Conservation (phyloP, 176 grass and related monocot species). For the Juncus inflexus region DNA sequence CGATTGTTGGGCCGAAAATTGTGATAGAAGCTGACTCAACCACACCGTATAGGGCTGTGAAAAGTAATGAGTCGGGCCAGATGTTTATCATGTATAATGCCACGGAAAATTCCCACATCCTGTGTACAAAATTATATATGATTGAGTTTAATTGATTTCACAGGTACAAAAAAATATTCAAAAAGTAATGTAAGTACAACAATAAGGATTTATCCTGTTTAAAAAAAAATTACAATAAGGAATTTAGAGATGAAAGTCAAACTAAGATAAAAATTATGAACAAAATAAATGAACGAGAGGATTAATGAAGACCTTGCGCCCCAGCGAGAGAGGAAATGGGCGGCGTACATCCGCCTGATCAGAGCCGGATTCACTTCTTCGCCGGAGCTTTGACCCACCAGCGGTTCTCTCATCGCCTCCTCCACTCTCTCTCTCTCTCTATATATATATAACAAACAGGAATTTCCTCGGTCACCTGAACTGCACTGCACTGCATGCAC, state of each 20-base stretch:
- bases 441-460: neutral
- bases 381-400: constrained; percentile 13
- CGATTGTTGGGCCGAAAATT: constrained; percentile 60
- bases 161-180: too few relatives aligned
- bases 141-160: too few relatives aligned
- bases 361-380: constrained; percentile 30
- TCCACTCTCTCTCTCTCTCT: constrained; percentile 10
- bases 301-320: constrained; percentile 43
- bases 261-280: too few relatives aligned
- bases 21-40: constrained; percentile 60
- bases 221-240: too few relatives aligned
- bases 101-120: constrained; percentile 97
- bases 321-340: constrained; percentile 86
- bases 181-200: too few relatives aligned
- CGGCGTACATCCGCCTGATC: constrained; percentile 60
- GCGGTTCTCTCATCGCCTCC: constrained; percentile 25
- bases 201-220: too few relatives aligned
- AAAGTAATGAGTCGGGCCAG: constrained; percentile 71
- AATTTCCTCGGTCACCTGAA: neutral
- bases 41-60: constrained; percentile 78
- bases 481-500: neutral
- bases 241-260: too few relatives aligned
- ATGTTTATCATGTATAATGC: constrained; percentile 93
- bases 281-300: neutral
- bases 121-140: constrained; percentile 32